Base-by-base conservation (phyloP, 352 stramenopile genomes). In the Phytophthora cactorum region DNA sequence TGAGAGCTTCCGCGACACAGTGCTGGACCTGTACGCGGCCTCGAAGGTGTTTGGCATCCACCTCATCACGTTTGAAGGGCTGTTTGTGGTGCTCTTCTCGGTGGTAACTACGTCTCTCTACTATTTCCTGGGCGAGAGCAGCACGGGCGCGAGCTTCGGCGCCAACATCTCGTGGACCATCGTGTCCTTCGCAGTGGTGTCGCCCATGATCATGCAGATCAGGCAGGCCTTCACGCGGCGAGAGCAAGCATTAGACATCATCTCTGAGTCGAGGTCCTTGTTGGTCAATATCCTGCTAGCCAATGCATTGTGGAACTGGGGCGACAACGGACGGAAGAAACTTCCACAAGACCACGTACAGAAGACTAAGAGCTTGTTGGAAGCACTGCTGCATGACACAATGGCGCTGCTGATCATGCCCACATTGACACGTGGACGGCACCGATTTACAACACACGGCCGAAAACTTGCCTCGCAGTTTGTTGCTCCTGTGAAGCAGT, bases 181-280 rank as follows among this genome's bases (percentile, higher is more conserved):
- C 65, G 77, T 93, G 44, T 83, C 85, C 10, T 92, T 96, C 50
- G 84, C 88, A 6, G 78, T 96, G 34, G 86, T 93, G 22, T 89
- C 87, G 53, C 88, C 88, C 14, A 90, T 93, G 82, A 96, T 93
- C 75, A 94, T 95, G 85, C 86, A 95, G 66, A 93, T 96, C 75
- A 79, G 77, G 14, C 86, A 96, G 63, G 88, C 88, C 14, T 96
- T 95, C 58, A 58, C 72, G 14, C 80, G 86, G 5, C 81, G 88
- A 39, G 88, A 96, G 64, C 60, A 89, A 52, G 86, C 88, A 15
- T 68, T 96, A 4, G 73, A 85, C 43, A 73, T 83, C 44, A 78
- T 95, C 44, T 82, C 84, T 28, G 88, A 95, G 54, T 69, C 82
- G 39, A 91, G 87, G 62, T 70, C 84, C 8, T 71, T 96, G 50